phyloP scores from a whole-genome alignment of 2,329 filamentous ascomycete genomes.

The Coleophoma crateriformis region DNA sequence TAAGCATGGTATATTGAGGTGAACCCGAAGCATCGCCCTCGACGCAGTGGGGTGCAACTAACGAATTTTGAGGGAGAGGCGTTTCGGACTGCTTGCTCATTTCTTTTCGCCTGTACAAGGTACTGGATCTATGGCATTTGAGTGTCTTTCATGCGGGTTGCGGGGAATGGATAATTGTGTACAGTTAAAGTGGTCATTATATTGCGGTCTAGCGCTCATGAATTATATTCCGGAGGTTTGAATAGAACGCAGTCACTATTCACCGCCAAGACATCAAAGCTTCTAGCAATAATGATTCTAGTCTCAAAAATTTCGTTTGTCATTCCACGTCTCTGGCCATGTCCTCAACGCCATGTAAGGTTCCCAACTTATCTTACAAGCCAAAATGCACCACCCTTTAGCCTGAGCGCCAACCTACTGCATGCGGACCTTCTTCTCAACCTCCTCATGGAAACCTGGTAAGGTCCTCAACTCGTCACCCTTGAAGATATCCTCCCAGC shows the following conservation, averaged over 20 bases:
- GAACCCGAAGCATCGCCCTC: too few relatives aligned
- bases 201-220: slow-evolving; percentile 6
- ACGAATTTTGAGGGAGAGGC: slow-evolving; percentile 8
- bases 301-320: slow-evolving; percentile 3
- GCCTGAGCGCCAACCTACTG: slow-evolving; percentile 33
- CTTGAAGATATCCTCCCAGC: slow-evolving; percentile 91
- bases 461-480: slow-evolving; percentile 69
- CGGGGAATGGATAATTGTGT: slow-evolving; percentile 7
- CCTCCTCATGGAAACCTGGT: slow-evolving; percentile 81
- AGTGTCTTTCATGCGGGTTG: slow-evolving; percentile 1
- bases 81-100: slow-evolving; percentile 5
- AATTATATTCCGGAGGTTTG: slow-evolving; percentile 5
- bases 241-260: slow-evolving; percentile 16
- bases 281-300: not conserved
- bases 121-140: slow-evolving; percentile 2
- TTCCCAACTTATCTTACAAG: slow-evolving; percentile 14
- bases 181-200: slow-evolving; percentile 7
- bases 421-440: slow-evolving; percentile 90
- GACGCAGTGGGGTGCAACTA: not conserved
- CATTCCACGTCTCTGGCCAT: slow-evolving; percentile 8
- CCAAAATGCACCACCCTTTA: not conserved
- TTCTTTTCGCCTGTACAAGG: slow-evolving; percentile 1
- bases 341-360: slow-evolving; percentile 13
- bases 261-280: not conserved
- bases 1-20: not conserved